Percentiles rank a stretch among this genome's conserved stretches.
Evolutionary conservation across 176 grass and related monocot genomes (phyloP).

Genomic region (Puccinellia tenuiflora): DNA sequence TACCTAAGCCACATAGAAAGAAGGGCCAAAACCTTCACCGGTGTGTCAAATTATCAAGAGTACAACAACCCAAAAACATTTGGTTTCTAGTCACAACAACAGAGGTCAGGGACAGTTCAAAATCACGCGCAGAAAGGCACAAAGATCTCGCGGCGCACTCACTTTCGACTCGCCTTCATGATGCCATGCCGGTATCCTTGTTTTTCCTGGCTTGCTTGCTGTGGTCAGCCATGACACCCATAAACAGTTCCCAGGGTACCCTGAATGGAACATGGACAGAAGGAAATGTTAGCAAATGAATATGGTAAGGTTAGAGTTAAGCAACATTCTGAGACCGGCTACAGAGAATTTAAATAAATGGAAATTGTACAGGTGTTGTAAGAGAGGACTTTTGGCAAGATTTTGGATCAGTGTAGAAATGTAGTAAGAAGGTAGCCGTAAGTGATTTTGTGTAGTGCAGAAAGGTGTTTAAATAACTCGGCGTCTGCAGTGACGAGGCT

Average conservation of each 20-base stretch:
- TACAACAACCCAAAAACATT: background rate
- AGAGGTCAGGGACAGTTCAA: background rate
- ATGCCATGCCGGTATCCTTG: background rate
- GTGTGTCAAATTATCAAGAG: background rate
- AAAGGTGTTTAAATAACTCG: background rate
- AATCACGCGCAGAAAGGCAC: background rate
- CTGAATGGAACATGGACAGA: background rate
- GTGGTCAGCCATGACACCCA: background rate
- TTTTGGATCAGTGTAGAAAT: background rate
- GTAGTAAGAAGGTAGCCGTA: background rate
- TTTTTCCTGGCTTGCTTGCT: background rate
- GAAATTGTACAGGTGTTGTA: background rate
- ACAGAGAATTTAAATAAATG: background rate
- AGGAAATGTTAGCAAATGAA: slow-evolving; percentile 4
- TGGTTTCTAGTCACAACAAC: background rate
- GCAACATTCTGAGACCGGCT: background rate
- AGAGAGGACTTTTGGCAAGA: background rate
- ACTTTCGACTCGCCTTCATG: background rate
- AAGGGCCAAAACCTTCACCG: background rate
- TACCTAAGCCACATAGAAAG: background rate
- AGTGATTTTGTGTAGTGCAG: background rate
- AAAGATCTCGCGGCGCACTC: too few species aligned
- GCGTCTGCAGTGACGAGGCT: background rate
- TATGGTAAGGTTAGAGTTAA: background rate
- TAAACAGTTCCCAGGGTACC: background rate